Evolutionary conservation across 1,284 basidiomycete species (phyloP), one percentile per base, ranked within the genome.

Genomic region (Salmacisia buchloeana): DNA sequence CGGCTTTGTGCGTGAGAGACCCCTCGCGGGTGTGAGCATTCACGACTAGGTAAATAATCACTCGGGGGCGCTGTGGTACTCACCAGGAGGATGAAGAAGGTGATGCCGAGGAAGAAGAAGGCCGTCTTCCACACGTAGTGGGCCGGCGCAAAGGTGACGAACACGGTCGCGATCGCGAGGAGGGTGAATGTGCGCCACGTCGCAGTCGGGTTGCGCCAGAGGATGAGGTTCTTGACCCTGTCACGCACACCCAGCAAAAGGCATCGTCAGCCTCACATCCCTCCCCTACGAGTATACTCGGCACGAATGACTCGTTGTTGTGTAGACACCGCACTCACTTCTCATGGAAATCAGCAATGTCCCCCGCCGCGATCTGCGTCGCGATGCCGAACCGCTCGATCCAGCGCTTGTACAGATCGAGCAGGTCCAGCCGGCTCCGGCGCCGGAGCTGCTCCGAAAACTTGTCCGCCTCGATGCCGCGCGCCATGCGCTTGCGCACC

Each of bases 261-360:
- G 43, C 13, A 45, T 2, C 36, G n/a, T n/a, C n/a, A n/a, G n/a
- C n/a, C n/a, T n/a, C n/a, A n/a, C n/a, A n/a, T n/a, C n/a, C n/a
- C n/a, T n/a, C n/a, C n/a, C n/a, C n/a, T n/a, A n/a, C n/a, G n/a
- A n/a, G n/a, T n/a, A n/a, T n/a, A n/a, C n/a, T 38, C 36, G n/a
- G 36, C 23, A 36, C 39, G 56, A 45, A 46, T n/a, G n/a, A n/a
- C n/a, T n/a, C n/a, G n/a, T n/a, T n/a, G n/a, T n/a, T n/a, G n/a
- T n/a, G n/a, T n/a, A n/a, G n/a, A n/a, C n/a, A n/a, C 9, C 5
- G 23, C n/a, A 52, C 46, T 52, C 29, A 52, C 63, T 78, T 79
- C 54, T 79, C 77, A 61, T 79, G 77, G 46, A 70, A 76, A 52
- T 78, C 77, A 21, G 77, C 77, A 1, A 78, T 61, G 31, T 77